A percentile compares a stretch with the other conserved stretches of the same genome.
phyloP scores from a whole-genome alignment of 345 rosid genomes.

The Raphanus raphanistrum region DNA sequence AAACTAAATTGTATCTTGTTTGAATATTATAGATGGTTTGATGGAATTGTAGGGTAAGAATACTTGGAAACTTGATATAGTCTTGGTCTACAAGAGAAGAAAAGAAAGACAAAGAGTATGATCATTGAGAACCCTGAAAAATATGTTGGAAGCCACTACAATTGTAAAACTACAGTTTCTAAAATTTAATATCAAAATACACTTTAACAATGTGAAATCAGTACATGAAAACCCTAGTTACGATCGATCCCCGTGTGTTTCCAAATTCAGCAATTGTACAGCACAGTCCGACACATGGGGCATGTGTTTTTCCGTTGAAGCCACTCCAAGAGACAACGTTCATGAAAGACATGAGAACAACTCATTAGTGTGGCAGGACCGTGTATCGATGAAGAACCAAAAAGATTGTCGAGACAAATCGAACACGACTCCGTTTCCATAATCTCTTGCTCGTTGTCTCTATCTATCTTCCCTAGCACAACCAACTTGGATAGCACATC shows the following conservation, averaged over 20 bases:
- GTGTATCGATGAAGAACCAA: background rate
- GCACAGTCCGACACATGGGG: constrained; percentile 15
- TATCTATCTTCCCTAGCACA: background rate
- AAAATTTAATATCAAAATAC: background rate
- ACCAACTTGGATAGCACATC: background rate
- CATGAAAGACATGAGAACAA: constrained; percentile 27
- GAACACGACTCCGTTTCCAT: constrained; percentile 20
- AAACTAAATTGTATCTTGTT: too few relatives aligned
- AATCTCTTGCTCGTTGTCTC: background rate
- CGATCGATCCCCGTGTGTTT: background rate
- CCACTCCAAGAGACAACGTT: constrained; percentile 15
- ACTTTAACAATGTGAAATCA: background rate
- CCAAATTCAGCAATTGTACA: background rate
- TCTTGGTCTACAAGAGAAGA: background rate
- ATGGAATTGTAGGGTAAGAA: background rate
- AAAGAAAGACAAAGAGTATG: background rate
- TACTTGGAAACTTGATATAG: background rate
- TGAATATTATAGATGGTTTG: background rate
- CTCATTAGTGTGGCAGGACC: background rate
- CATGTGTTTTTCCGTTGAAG: constrained; percentile 15
- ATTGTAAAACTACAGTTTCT: background rate
- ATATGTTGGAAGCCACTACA: too few relatives aligned
- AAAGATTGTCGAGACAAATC: constrained; percentile 20
- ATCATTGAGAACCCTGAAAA: background rate
- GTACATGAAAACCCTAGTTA: constrained; percentile 10